Evolutionary conservation across 192 early-diverging fungal species (phyloP).

Genomic region (Linnemannia exigua): DNA sequence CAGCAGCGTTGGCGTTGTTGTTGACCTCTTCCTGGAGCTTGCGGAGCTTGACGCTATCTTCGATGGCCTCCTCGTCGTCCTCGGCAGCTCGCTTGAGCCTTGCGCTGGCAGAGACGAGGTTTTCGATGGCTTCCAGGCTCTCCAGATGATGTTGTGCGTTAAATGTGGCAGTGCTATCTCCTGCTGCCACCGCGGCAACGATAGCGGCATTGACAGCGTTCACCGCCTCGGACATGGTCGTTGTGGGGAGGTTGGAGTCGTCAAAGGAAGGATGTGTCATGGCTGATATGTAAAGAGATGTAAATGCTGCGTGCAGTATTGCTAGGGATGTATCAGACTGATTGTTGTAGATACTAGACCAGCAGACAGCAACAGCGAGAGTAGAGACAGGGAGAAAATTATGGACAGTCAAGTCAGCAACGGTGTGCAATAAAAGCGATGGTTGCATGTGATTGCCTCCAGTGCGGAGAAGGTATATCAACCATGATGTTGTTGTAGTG

Average conservation of each 20-base stretch:
- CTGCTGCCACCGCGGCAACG: constrained; percentile 50
- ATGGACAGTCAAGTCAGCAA: too few species aligned
- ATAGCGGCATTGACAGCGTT: constrained; percentile 55
- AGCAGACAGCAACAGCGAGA: too few species aligned
- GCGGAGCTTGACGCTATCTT: constrained; percentile 52
- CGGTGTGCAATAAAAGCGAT: too few species aligned
- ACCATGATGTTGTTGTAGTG: too few species aligned
- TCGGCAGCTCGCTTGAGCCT: constrained; percentile 34
- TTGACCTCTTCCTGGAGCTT: constrained; percentile 54
- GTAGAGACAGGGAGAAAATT: too few species aligned
- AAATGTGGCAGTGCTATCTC: constrained; percentile 33
- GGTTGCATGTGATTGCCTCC: too few species aligned
- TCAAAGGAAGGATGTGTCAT: constrained; percentile 43
- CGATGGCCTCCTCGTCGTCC: constrained; percentile 38
- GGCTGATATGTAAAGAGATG: not conserved
- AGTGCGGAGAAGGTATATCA: too few species aligned
- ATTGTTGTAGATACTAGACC: too few species aligned
- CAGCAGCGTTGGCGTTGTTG: constrained; percentile 51
- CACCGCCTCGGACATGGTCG: constrained; percentile 48
- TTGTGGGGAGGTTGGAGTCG: constrained; percentile 26
- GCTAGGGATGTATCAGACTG: not conserved
- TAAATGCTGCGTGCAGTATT: not conserved
- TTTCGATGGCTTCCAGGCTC: constrained; percentile 28
- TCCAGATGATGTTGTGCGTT: constrained; percentile 16
- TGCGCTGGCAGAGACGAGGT: constrained; percentile 14